Conservation (phyloP, 345 rosid species). For the Eucalyptus decipiens region DNA sequence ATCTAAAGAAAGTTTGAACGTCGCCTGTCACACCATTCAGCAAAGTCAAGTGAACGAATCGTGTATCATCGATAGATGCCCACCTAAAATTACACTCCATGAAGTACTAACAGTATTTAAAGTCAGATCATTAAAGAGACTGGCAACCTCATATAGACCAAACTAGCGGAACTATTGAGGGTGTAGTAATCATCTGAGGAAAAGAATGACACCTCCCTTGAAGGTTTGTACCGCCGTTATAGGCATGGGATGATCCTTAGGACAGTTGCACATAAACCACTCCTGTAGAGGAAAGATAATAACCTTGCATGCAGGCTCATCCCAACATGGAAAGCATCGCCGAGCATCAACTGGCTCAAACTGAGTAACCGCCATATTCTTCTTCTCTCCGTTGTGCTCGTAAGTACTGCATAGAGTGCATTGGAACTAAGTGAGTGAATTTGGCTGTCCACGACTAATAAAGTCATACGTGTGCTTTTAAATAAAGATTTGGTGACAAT, state of each 20-base stretch:
- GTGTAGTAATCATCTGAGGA: background rate
- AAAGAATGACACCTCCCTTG: background rate
- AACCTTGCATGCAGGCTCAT: slow-evolving; percentile 98
- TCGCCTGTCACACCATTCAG: slow-evolving; percentile 47
- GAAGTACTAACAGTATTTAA: background rate
- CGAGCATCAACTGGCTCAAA: slow-evolving; percentile 97
- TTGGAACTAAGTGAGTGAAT: background rate
- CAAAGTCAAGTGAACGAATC: background rate
- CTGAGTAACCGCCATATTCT: slow-evolving; percentile 97
- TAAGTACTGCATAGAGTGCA: slow-evolving; percentile 33
- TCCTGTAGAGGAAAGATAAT: background rate
- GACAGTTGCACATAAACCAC: background rate
- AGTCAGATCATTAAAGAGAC: background rate
- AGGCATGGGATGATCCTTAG: background rate
- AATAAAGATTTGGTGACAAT: background rate
- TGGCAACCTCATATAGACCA: background rate
- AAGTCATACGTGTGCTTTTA: background rate
- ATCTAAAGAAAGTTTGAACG: slow-evolving; percentile 81
- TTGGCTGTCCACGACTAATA: background rate
- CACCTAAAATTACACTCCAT: background rate
- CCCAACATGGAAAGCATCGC: slow-evolving; percentile 97
- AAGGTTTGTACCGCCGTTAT: too few relatives aligned
- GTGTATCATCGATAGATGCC: background rate
- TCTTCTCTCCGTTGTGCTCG: slow-evolving; percentile 71
- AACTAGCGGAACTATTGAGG: background rate